Percentiles rank a stretch among this genome's conserved stretches.
Evolutionary conservation across 345 rosid species (phyloP).

Genomic region (Corchorus capsularis): DNA sequence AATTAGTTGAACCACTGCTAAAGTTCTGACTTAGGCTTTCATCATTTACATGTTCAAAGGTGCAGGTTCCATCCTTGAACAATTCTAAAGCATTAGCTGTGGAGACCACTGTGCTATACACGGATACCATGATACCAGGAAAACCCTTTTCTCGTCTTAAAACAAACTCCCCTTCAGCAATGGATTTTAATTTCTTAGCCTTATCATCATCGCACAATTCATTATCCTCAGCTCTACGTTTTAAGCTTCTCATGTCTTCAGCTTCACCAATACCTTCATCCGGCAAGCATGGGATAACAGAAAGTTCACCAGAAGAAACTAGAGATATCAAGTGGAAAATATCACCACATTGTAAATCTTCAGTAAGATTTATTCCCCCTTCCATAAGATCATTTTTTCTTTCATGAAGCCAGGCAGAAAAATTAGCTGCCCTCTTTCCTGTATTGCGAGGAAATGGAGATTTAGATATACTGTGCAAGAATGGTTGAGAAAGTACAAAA

Average conservation of each 20-base stretch:
- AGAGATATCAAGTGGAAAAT: conserved; percentile 68
- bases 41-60: conserved; percentile 35
- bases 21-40: conserved; percentile 33
- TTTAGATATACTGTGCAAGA: conserved; percentile 70
- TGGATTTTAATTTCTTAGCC: conserved; percentile 60
- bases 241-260: conserved; percentile 73
- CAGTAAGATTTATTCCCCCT: conserved; percentile 53
- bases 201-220: conserved; percentile 49
- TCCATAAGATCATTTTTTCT: conserved; percentile 58
- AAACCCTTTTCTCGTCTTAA: conserved; percentile 93
- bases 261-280: conserved; percentile 94
- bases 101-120: conserved; percentile 47
- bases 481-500: conserved; percentile 75
- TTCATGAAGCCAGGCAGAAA: conserved; percentile 72
- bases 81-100: conserved; percentile 50
- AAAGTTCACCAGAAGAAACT: conserved; percentile 78
- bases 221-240: conserved; percentile 65
- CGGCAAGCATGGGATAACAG: conserved; percentile 66
- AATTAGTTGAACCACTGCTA: conserved; percentile 29
- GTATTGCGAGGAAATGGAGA: conserved; percentile 78
- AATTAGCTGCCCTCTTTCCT: conserved; percentile 77
- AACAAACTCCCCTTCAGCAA: conserved; percentile 70
- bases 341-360: conserved; percentile 93
- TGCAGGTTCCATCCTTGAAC: conserved; percentile 44
- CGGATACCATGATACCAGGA: conserved; percentile 74